Base-by-base conservation (phyloP, 768 basidiomycete genomes). In the Galerina sulciceps region DNA sequence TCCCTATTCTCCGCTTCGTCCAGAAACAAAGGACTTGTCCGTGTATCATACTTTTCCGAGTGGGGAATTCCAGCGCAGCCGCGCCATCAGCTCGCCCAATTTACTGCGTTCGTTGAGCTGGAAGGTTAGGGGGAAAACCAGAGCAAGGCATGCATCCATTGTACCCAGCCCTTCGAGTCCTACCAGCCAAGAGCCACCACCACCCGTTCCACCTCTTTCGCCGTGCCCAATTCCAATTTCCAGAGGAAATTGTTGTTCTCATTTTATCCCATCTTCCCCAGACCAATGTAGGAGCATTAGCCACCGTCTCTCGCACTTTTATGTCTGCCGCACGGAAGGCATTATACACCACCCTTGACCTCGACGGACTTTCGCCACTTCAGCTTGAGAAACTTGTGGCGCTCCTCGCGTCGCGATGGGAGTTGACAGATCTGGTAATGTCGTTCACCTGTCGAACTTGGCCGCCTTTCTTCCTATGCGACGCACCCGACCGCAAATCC, bases 401-500 rank as follows among this genome's bases (percentile, higher is more conserved):
- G 2, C 58, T 77, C 1, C 68, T 83, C 10, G 75, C 76, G 3
- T 74, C 74, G 44, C 71, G 77, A 53, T 65, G 63, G 35, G 76
- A 81, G 41, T 63, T 81, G 34, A 75, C 79, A 18, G 78, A 77
- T 35, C 64, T 79, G 11, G 76, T 79, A 13, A 70, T 69, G 37
- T 71, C 67, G 2, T 75, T 82, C 54, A 65, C 73, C 37, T 81
- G 80, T 60, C 72, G 72, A 18, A 65, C 64, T 38, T 83, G 81
- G 81, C 80, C 81, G 0, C 53, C 70, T 2, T 80, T 76, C 58
- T 79, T 77, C 59, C 46, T 61, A 10, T 35, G 67, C 41, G 61
- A 62, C 37, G 51, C 58, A 22, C 65, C 68, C 22, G 55, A 62
- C 8, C 66, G 64, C 35, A 48, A 43, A 6, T 50, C 58, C 14